phyloP scores from a whole-genome alignment of 257 asterid genomes.

The Leptodermis oblonga region DNA sequence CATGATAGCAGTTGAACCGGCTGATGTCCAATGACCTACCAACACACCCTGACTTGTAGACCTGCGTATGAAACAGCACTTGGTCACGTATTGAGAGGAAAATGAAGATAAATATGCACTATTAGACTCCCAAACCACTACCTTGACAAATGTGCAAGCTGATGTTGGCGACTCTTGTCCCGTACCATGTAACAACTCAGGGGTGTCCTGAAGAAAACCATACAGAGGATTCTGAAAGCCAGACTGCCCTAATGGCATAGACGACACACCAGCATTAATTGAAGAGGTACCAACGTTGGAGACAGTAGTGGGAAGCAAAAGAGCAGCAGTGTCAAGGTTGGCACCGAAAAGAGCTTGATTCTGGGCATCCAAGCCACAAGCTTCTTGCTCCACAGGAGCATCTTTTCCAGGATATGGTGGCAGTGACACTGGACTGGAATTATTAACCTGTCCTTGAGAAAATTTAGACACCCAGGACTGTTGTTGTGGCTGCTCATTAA shows the following conservation, averaged over 20 bases:
- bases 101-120: not conserved
- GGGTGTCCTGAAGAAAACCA: slow-evolving; percentile 64
- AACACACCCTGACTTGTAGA: slow-evolving; percentile 72
- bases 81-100: not conserved
- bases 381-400: slow-evolving; percentile 51
- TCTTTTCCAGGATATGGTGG: slow-evolving; percentile 61
- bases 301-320: slow-evolving; percentile 65
- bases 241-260: slow-evolving; percentile 54
- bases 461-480: slow-evolving; percentile 64
- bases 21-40: slow-evolving; percentile 93
- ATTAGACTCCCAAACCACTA: slow-evolving; percentile 20
- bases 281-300: slow-evolving; percentile 50
- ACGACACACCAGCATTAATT: slow-evolving; percentile 54
- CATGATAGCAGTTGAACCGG: slow-evolving; percentile 92
- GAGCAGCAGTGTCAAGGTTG: slow-evolving; percentile 61
- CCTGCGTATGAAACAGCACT: slow-evolving; percentile 39
- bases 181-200: slow-evolving; percentile 58
- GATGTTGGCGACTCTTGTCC: slow-evolving; percentile 62
- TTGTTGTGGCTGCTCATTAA: slow-evolving; percentile 51
- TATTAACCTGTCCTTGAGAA: slow-evolving; percentile 39
- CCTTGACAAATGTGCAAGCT: slow-evolving; percentile 73
- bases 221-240: slow-evolving; percentile 64
- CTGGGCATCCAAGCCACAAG: slow-evolving; percentile 50
- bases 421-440: slow-evolving; percentile 40
- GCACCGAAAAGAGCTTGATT: slow-evolving; percentile 60